Conservation (phyloP, 176 grass and related monocot species). For the Triticum aestivum region DNA sequence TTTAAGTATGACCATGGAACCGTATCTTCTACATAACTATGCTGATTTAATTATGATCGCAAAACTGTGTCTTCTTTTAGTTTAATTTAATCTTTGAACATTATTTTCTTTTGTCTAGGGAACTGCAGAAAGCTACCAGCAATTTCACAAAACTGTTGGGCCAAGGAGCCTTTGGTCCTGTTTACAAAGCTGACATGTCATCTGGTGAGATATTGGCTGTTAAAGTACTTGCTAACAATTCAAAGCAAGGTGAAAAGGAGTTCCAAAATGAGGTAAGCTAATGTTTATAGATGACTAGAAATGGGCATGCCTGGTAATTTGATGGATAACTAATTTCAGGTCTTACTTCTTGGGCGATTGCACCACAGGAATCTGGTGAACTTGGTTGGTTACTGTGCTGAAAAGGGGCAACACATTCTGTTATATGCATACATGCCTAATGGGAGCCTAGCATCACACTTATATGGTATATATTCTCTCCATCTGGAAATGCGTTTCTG, state of each 20-base stretch:
- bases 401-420: slow-evolving; percentile 88
- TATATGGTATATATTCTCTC: slow-evolving; percentile 72
- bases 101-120: slow-evolving; percentile 48
- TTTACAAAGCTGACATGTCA: slow-evolving; percentile 89
- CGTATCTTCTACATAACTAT: neutral
- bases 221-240: slow-evolving; percentile 85
- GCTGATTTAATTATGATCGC: neutral
- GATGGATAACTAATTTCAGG: slow-evolving; percentile 51
- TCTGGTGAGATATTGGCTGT: slow-evolving; percentile 90
- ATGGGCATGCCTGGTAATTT: slow-evolving; percentile 22
- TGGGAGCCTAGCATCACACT: slow-evolving; percentile 86
- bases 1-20: neutral
- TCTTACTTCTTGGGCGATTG: slow-evolving; percentile 86
- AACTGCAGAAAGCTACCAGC: slow-evolving; percentile 80
- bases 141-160: slow-evolving; percentile 94
- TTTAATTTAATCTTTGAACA: neutral
- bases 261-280: slow-evolving; percentile 86
- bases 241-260: slow-evolving; percentile 96
- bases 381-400: slow-evolving; percentile 96
- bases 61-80: neutral
- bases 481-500: neutral
- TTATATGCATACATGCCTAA: slow-evolving; percentile 98
- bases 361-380: slow-evolving; percentile 98
- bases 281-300: slow-evolving; percentile 8
- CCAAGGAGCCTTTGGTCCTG: slow-evolving; percentile 88